These are phyloP conservation scores for Malassezia arunalokei DNA, from an alignment of 1,284 basidiomycete species.

Conservation along the genomic window DNA sequence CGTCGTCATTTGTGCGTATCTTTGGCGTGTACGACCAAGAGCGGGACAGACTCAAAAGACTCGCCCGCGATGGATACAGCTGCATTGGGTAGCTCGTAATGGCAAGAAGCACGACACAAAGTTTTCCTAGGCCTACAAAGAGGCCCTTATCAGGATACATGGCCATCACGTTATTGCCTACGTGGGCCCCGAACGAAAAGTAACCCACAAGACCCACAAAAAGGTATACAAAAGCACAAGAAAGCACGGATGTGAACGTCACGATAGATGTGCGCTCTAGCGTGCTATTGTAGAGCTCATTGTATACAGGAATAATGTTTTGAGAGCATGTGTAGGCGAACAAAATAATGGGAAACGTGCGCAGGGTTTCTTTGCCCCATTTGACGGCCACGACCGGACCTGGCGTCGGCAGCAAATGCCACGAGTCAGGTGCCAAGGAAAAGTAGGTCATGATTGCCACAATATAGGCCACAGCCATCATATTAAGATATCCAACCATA, in stretches of 20 bases:
- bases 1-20: background rate
- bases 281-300: conserved; percentile 71
- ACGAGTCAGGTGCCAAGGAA: conserved; percentile 22
- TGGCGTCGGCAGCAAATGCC: conserved; percentile 21
- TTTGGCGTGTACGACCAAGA: background rate
- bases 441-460: conserved; percentile 40
- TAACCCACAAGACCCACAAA: conserved; percentile 60
- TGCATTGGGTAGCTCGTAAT: conserved; percentile 50
- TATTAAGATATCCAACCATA: conserved; percentile 70
- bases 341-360: conserved; percentile 82
- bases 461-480: conserved; percentile 60
- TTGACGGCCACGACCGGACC: conserved; percentile 24
- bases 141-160: conserved; percentile 77
- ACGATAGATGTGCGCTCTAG: conserved; percentile 76
- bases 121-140: conserved; percentile 80
- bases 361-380: conserved; percentile 56
- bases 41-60: conserved; percentile 49
- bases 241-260: conserved; percentile 71
- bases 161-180: conserved; percentile 41
- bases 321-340: conserved; percentile 55
- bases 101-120: conserved; percentile 77
- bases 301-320: conserved; percentile 61
- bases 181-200: conserved; percentile 77
- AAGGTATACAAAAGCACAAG: conserved; percentile 38
- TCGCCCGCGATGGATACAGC: conserved; percentile 70